A percentile compares a stretch with the other conserved stretches of the same genome.
Conservation (phyloP, 805 yeast species). For the Metschnikowia anglica region DNA sequence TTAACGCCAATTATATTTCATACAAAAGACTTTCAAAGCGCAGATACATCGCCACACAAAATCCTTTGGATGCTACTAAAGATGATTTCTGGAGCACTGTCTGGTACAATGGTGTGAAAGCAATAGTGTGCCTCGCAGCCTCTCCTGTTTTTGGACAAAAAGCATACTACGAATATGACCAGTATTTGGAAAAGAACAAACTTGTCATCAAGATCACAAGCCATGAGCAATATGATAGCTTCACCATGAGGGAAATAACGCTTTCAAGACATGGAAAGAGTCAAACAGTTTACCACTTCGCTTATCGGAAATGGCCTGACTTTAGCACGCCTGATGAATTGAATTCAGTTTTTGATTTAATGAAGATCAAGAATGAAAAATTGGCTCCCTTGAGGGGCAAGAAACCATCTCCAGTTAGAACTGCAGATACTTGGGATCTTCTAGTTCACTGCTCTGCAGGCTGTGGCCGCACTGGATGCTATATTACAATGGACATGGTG, state of each 20-base stretch:
- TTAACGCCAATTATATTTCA: slow-evolving; percentile 46
- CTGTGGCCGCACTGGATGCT: slow-evolving; percentile 58
- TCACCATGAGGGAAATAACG: slow-evolving; percentile 16
- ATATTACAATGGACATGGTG: slow-evolving; percentile 46
- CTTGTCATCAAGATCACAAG: slow-evolving; percentile 16
- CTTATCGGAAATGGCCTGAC: slow-evolving; percentile 47
- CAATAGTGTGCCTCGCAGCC: slow-evolving; percentile 38
- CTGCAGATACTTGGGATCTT: slow-evolving; percentile 19
- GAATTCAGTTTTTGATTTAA: slow-evolving; percentile 32
- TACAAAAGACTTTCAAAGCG: slow-evolving; percentile 25
- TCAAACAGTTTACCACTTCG: slow-evolving; percentile 36
- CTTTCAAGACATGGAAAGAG: slow-evolving; percentile 15
- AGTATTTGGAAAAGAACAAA: slow-evolving; percentile 17
- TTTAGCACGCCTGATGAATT: slow-evolving; percentile 42
- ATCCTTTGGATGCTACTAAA: slow-evolving; percentile 41
- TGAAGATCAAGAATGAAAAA: slow-evolving; percentile 33
- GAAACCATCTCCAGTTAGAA: slow-evolving; percentile 1
- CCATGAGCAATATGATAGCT: slow-evolving; percentile 16
- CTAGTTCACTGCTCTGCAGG: slow-evolving; percentile 61
- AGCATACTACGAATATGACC: slow-evolving; percentile 23
- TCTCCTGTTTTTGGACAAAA: slow-evolving; percentile 21
- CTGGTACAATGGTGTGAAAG: slow-evolving; percentile 33
- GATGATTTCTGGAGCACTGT: slow-evolving; percentile 46
- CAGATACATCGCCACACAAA: slow-evolving; percentile 47
- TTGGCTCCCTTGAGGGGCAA: slow-evolving; percentile 12